These are phyloP conservation scores for Alternaria metachromatica DNA, from an alignment of 2,329 filamentous ascomycete species.

Conservation along the genomic window DNA sequence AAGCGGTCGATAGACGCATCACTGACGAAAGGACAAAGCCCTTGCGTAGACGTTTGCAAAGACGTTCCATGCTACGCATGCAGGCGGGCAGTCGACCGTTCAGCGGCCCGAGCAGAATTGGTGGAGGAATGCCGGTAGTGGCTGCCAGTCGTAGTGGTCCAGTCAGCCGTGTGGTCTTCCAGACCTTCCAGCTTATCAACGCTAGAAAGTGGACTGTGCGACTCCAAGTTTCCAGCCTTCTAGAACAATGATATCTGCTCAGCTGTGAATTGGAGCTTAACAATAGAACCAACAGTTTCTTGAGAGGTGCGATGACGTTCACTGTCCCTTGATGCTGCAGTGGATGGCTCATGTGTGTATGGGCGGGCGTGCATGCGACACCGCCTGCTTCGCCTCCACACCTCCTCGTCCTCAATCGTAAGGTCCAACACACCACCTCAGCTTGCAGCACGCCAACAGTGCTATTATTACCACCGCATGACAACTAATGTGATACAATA, in stretches of 20 bases:
- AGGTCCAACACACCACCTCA: neutral
- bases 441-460: neutral
- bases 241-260: neutral
- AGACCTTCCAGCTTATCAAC: neutral
- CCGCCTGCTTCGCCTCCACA: constrained; percentile 5
- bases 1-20: constrained; percentile 1
- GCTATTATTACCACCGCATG: neutral
- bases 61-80: neutral
- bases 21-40: constrained; percentile 1
- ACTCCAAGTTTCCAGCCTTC: neutral
- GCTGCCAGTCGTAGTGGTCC: neutral
- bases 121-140: neutral
- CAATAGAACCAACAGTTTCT: neutral
- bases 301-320: neutral
- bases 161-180: neutral
- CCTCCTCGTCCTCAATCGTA: neutral
- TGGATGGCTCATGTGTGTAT: neutral
- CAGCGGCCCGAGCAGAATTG: neutral
- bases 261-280: neutral
- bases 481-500: neutral
- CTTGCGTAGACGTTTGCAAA: constrained; percentile 2
- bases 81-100: neutral
- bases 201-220: neutral
- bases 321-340: neutral
- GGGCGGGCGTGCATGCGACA: neutral